phyloP scores from a whole-genome alignment of 176 grass and related monocot genomes.

The Cymbopogon citratus region DNA sequence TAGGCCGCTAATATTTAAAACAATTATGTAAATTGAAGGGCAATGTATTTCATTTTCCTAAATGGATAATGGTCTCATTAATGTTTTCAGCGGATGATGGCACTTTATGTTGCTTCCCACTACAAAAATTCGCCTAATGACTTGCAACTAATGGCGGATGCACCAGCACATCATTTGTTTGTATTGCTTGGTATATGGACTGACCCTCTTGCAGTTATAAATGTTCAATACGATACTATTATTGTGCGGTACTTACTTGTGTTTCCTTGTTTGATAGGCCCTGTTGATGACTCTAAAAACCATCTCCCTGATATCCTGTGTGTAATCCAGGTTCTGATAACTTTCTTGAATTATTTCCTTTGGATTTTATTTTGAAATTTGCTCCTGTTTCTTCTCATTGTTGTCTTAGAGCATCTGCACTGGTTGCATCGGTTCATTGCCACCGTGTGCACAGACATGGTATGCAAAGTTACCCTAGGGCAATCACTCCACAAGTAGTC shows the following conservation, averaged over 20 bases:
- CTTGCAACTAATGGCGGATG: slow-evolving; percentile 98
- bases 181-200: slow-evolving; percentile 91
- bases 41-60: background rate
- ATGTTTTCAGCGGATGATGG: slow-evolving; percentile 93
- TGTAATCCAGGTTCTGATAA: slow-evolving; percentile 70
- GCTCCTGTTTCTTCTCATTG: background rate
- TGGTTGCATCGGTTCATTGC: background rate
- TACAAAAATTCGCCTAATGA: slow-evolving; percentile 99
- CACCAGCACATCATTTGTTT: slow-evolving; percentile 91
- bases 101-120: slow-evolving; percentile 97
- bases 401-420: background rate
- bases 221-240: background rate
- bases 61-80: slow-evolving; percentile 20
- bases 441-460: background rate
- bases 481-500: background rate
- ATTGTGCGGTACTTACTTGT: slow-evolving; percentile 1
- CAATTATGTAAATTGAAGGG: background rate
- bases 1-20: background rate
- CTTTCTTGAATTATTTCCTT: slow-evolving; percentile 10
- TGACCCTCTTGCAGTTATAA: background rate
- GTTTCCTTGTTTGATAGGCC: slow-evolving; percentile 43
- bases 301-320: slow-evolving; percentile 95
- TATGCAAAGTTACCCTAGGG: background rate
- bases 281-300: slow-evolving; percentile 87
- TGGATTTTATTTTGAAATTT: background rate